These are phyloP conservation scores for Umbelopsis sp. DNA, from an alignment of 192 early-diverging fungal genomes.

Conservation along the genomic window DNA sequence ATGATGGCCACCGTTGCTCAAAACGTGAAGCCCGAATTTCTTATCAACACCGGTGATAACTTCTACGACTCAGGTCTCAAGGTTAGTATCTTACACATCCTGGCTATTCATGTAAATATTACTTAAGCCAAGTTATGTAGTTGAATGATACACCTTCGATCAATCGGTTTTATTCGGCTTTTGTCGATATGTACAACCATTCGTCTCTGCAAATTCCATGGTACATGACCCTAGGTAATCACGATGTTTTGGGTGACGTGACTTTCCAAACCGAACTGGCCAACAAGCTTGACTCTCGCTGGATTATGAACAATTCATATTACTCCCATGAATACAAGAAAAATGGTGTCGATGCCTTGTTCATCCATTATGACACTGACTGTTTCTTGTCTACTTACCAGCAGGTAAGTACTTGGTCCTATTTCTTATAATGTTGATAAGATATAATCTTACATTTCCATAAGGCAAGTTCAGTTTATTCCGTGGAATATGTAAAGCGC, in stretches of 20 bases:
- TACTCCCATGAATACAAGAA: slow-evolving; percentile 16
- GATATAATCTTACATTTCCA: no score
- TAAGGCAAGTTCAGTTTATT: slow-evolving; percentile 10
- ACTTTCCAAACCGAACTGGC: slow-evolving; percentile 18
- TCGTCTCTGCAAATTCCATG: slow-evolving; percentile 13
- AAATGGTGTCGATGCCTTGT: slow-evolving; percentile 20
- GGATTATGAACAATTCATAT: slow-evolving; percentile 14
- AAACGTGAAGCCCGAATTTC: slow-evolving; percentile 17
- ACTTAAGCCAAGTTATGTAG: not conserved
- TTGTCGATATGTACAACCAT: slow-evolving; percentile 20
- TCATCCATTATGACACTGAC: slow-evolving; percentile 22
- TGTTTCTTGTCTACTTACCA: slow-evolving; percentile 15
- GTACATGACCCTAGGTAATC: slow-evolving; percentile 24
- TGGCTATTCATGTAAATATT: no score
- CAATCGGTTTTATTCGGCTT: slow-evolving; percentile 19
- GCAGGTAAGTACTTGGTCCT: not conserved
- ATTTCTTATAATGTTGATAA: no score
- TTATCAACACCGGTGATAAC: slow-evolving; percentile 21
- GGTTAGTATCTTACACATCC: not conserved
- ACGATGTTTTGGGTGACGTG: slow-evolving; percentile 21
- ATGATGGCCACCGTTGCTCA: slow-evolving; percentile 15
- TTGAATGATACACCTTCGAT: slow-evolving; percentile 21
- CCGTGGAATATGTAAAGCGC: slow-evolving; percentile 3
- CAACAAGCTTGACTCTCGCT: slow-evolving; percentile 22
- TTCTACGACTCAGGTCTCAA: slow-evolving; percentile 21